phyloP scores from a whole-genome alignment of 352 stramenopile genomes.

The Pythium biforme region DNA sequence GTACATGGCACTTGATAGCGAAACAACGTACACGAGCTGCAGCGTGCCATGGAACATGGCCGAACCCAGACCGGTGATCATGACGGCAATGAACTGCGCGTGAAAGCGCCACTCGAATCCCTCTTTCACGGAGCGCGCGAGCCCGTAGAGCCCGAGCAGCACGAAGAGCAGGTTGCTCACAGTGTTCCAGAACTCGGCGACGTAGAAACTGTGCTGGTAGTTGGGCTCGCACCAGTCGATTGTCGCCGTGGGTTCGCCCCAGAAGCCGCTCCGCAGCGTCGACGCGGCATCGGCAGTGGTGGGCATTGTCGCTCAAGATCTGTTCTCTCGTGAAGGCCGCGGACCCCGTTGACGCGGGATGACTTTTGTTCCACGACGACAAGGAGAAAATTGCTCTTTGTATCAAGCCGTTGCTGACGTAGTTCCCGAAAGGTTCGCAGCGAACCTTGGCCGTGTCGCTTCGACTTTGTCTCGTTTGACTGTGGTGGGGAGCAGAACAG shows the following conservation, averaged over 20 bases:
- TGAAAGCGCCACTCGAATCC: slow-evolving; percentile 77
- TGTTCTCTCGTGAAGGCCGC: no score
- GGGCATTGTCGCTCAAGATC: neutral
- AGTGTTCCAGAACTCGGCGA: slow-evolving; percentile 90
- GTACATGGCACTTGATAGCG: no score
- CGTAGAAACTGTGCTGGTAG: slow-evolving; percentile 74
- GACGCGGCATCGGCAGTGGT: neutral
- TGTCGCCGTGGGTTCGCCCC: slow-evolving; percentile 65
- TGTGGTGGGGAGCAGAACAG: no score
- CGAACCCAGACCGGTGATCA: slow-evolving; percentile 77
- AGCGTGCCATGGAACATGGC: slow-evolving; percentile 87
- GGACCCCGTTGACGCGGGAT: neutral
- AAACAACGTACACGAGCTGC: slow-evolving; percentile 40
- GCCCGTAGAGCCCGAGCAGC: slow-evolving; percentile 66
- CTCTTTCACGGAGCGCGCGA: slow-evolving; percentile 57
- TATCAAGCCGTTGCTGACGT: neutral
- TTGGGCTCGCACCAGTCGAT: slow-evolving; percentile 89
- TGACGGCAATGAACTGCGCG: slow-evolving; percentile 60
- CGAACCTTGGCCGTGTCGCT: neutral
- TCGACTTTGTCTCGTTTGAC: neutral
- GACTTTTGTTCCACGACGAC: neutral
- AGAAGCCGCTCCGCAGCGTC: slow-evolving; percentile 22
- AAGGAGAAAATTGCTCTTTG: neutral
- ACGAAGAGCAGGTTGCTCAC: slow-evolving; percentile 82
- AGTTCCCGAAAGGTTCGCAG: neutral